Base-by-base conservation (phyloP, 352 stramenopile species). In the Phytopythium boreale region DNA sequence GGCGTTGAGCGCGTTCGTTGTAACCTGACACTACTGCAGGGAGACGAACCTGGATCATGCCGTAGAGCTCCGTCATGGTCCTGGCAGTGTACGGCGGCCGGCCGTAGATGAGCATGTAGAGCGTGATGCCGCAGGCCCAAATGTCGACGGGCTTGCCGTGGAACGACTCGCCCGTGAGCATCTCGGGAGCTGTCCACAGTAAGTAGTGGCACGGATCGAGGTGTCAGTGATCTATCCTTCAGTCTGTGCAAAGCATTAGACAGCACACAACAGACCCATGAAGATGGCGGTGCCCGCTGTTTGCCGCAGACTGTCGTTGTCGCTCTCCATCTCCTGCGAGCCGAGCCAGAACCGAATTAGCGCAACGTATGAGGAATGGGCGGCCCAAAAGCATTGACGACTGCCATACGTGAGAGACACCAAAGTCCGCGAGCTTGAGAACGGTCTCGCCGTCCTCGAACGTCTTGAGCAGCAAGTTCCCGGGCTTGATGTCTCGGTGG, bases 71-170 rank as follows among this genome's bases (percentile, higher is more conserved):
- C 17, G 83, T 84, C 61, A 97, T 92, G 15, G 79, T 84, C 52
- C 95, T 80, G 31, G 90, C 93, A 63, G 92, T 87, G 68, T 98
- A 99, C 4, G 97, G 97, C 6, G 98, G 79, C 39, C 83, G 82
- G 19, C 95, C 94, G 57, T 98, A 98, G 11, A 97, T 82, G 70
- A 99, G 99, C 77, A 98, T 98, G 70, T 98, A 99, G 4, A 99
- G 70, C 65, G 95, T 99, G 36, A 99, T 72, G 6, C 97, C 96
- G 22, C 92, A 97, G 17, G 96, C 95, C 97, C 97, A 99, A 19
- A 99, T 88, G 72, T 99, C 97, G 19, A 92, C 68, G 0, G 86
- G 84, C 56, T 87, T 89, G 24, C 85, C 85, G 36, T 83, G 82
- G 65, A 92, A 94, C 24, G 77, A 87, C 24, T 86, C 80, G 9